A percentile compares a stretch with the other conserved stretches of the same genome.
phyloP scores from a whole-genome alignment of 129 eudicot genomes.

The Rutidosis leptorrhynchoides region DNA sequence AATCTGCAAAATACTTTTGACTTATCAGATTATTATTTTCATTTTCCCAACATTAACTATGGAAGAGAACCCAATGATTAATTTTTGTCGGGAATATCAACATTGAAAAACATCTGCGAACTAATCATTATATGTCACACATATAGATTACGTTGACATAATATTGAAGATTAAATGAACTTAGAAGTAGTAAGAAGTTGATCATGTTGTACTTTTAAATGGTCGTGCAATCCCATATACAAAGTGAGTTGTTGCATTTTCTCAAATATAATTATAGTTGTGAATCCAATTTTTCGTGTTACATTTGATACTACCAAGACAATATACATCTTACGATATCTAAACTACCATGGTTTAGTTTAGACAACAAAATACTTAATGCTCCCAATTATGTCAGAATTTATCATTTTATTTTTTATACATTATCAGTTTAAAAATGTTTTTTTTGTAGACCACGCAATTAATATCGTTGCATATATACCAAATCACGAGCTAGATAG shows the following conservation, averaged over 20 bases:
- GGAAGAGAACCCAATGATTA: not conserved
- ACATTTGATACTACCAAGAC: not conserved
- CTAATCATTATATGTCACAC: not conserved
- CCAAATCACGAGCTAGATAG: too few species aligned
- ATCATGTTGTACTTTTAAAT: not conserved
- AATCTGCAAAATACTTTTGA: too few species aligned
- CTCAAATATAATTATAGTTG: not conserved
- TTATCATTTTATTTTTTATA: too few species aligned
- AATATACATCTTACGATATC: not conserved
- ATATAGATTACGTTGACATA: conserved; percentile 7
- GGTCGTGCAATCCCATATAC: conserved; percentile 14
- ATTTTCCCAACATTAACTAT: too few species aligned
- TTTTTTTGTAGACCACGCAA: too few species aligned
- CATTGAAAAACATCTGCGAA: not conserved
- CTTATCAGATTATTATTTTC: too few species aligned
- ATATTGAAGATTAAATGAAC: conserved; percentile 16
- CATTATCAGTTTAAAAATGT: too few species aligned
- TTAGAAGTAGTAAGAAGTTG: not conserved
- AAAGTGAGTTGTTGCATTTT: not conserved
- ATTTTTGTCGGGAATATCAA: not conserved
- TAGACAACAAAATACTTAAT: too few species aligned
- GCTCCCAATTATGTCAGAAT: too few species aligned
- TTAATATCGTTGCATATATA: too few species aligned
- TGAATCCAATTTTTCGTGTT: not conserved
- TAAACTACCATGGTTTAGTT: not conserved